These are phyloP conservation scores for Rubroboletus satanas DNA, from an alignment of 768 basidiomycete species.

Conservation along the genomic window DNA sequence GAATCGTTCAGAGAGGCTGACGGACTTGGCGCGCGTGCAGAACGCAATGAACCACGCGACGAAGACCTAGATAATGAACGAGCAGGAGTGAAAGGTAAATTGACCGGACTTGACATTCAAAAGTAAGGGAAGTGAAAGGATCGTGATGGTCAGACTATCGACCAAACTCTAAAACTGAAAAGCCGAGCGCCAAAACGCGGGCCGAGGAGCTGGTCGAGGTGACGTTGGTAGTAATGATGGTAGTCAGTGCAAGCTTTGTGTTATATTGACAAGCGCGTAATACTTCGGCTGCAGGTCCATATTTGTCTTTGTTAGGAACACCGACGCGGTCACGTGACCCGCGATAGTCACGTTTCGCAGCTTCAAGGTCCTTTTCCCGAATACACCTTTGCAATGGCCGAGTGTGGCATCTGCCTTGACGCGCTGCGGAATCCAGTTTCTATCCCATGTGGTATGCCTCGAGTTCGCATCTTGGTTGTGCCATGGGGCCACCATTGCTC, in stretches of 20 bases:
- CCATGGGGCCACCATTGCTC: not conserved
- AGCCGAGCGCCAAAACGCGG: slow-evolving; percentile 3
- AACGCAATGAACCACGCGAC: slow-evolving; percentile 46
- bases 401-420: slow-evolving; percentile 62
- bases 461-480: not conserved
- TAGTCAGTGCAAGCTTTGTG: not conserved
- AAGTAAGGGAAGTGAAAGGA: slow-evolving; percentile 20
- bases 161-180: slow-evolving; percentile 12
- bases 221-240: slow-evolving; percentile 8
- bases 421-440: slow-evolving; percentile 51
- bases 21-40: slow-evolving; percentile 54
- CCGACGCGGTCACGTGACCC: slow-evolving; percentile 30
- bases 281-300: slow-evolving; percentile 2
- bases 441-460: slow-evolving; percentile 57
- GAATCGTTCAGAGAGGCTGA: slow-evolving; percentile 55
- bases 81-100: slow-evolving; percentile 31
- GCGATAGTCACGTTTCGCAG: not conserved
- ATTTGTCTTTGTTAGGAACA: slow-evolving; percentile 22
- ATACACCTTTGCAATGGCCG: no score
- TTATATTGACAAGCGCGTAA: slow-evolving; percentile 1
- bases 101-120: slow-evolving; percentile 35
- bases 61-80: slow-evolving; percentile 46
- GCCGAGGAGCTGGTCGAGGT: slow-evolving; percentile 6
- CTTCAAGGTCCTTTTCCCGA: no score
- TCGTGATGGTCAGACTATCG: slow-evolving; percentile 21